These are phyloP conservation scores for Mycosphaerella sp. DNA, from an alignment of 2,329 filamentous ascomycete species.

Conservation along the genomic window DNA sequence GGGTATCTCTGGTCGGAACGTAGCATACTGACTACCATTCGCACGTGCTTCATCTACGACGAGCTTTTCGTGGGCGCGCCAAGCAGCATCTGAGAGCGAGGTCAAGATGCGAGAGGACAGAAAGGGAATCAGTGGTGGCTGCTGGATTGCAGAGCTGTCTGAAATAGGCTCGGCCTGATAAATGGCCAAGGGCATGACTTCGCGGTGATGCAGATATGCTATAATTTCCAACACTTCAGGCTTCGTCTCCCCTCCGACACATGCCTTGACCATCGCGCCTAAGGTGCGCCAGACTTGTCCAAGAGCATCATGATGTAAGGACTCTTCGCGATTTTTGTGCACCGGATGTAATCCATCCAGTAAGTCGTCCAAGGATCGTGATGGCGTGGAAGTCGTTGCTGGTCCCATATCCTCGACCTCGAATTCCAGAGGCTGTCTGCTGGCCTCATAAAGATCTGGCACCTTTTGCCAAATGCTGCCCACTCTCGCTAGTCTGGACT, in stretches of 20 bases:
- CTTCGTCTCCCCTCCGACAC: slow-evolving; percentile 31
- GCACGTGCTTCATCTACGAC: slow-evolving; percentile 26
- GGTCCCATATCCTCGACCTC: neutral
- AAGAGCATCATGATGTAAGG: slow-evolving; percentile 34
- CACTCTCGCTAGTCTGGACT: neutral
- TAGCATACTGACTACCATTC: slow-evolving; percentile 34
- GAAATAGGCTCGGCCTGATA: slow-evolving; percentile 36
- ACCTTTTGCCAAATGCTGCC: slow-evolving; percentile 12
- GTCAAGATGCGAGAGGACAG: slow-evolving; percentile 45
- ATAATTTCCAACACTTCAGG: slow-evolving; percentile 44
- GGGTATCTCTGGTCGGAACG: slow-evolving; percentile 40
- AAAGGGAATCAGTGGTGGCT: slow-evolving; percentile 44
- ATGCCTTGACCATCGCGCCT: slow-evolving; percentile 40
- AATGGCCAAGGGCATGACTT: slow-evolving; percentile 42
- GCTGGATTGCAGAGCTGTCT: slow-evolving; percentile 37
- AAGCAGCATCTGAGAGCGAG: slow-evolving; percentile 46
- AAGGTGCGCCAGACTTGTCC: slow-evolving; percentile 44
- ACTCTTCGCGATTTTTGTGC: slow-evolving; percentile 8
- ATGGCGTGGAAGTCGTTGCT: neutral
- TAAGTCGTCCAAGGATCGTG: slow-evolving; percentile 19
- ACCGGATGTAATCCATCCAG: slow-evolving; percentile 14
- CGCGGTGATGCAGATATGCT: slow-evolving; percentile 43
- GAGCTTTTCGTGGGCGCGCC: slow-evolving; percentile 41
- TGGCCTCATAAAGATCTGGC: slow-evolving; percentile 15
- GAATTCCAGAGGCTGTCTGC: slow-evolving; percentile 5